phyloP scores from a whole-genome alignment of 495 filamentous ascomycete species.

The Penicillium antarcticum region DNA sequence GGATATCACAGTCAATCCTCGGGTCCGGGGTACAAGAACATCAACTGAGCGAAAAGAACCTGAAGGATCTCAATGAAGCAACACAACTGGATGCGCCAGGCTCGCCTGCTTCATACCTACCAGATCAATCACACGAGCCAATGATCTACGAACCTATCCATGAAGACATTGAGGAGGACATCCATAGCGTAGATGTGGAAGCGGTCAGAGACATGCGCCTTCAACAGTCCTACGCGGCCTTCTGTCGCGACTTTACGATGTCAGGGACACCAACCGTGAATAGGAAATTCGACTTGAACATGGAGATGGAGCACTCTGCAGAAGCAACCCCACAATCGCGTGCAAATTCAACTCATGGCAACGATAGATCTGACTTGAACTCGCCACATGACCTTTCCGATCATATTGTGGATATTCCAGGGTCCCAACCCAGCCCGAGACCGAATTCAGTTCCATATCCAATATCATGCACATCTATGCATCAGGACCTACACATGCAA shows the following conservation, averaged over 20 bases:
- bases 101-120: neutral
- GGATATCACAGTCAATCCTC: slow-evolving; percentile 15
- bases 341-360: neutral
- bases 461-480: neutral
- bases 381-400: neutral
- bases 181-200: neutral
- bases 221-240: slow-evolving; percentile 18
- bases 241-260: slow-evolving; percentile 21
- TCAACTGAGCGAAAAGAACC: slow-evolving; percentile 16
- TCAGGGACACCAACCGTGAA: slow-evolving; percentile 7
- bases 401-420: neutral
- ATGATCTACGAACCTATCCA: neutral
- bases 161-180: neutral
- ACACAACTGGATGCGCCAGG: neutral
- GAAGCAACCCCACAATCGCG: neutral
- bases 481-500: neutral
- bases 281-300: slow-evolving; percentile 11
- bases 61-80: slow-evolving; percentile 4
- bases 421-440: neutral
- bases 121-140: neutral
- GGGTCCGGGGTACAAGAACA: neutral
- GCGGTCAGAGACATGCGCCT: slow-evolving; percentile 10
- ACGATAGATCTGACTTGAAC: neutral
- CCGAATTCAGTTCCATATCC: neutral
- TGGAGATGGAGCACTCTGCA: slow-evolving; percentile 1